phyloP scores from a whole-genome alignment of 306 rosid species.

The Lagenaria siceraria region DNA sequence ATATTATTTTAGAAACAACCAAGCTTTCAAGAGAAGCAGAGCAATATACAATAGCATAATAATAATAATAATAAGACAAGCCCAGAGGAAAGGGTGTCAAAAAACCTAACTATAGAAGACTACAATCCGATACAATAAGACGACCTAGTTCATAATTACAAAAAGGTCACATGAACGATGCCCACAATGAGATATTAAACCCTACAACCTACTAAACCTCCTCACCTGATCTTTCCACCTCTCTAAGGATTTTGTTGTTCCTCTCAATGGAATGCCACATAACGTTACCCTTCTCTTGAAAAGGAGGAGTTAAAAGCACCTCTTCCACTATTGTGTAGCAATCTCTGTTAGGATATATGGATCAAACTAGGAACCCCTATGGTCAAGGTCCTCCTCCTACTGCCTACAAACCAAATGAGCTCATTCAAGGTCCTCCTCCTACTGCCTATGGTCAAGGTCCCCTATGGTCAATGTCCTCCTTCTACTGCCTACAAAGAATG shows the following conservation, averaged over 20 bases:
- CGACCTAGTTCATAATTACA: background rate
- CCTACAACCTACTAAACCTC: background rate
- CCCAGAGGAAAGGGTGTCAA: background rate
- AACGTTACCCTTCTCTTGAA: background rate
- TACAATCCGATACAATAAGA: background rate
- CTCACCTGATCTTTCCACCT: background rate
- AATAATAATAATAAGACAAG: background rate
- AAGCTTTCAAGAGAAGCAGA: no score
- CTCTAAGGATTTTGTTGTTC: background rate
- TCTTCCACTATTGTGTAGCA: background rate
- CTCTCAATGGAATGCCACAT: background rate
- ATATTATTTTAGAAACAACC: background rate
- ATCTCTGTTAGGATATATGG: background rate
- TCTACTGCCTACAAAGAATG: no score
- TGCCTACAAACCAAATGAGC: no score
- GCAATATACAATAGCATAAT: no score
- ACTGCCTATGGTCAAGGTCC: no score
- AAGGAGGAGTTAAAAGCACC: background rate
- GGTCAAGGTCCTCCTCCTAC: background rate
- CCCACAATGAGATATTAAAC: background rate
- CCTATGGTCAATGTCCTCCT: no score
- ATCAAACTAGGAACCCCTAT: background rate
- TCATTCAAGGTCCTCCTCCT: no score
- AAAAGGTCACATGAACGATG: background rate
- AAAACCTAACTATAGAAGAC: background rate